Evolutionary conservation across 108 stramenopile genomes (phyloP), one percentile per base, ranked within the genome.

Genomic region (Halocafeteria seosinensis): DNA sequence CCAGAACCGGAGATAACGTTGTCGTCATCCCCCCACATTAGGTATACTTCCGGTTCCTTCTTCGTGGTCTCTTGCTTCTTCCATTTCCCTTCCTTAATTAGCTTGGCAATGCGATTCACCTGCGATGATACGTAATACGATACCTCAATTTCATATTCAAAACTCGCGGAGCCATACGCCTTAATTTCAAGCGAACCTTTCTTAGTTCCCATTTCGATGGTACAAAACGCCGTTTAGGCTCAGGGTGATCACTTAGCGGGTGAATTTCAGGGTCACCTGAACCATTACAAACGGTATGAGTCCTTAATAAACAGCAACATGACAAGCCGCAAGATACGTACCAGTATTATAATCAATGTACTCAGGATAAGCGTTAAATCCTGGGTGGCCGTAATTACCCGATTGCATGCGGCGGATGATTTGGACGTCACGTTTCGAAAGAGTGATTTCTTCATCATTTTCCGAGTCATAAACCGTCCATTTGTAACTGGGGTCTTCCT

Each of bases 301-400:
- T n/a, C n/a, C n/a, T n/a, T n/a, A n/a, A n/a, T n/a, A n/a, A n/a
- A n/a, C n/a, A n/a, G n/a, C n/a, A n/a, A n/a, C n/a, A n/a, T n/a
- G n/a, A n/a, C n/a, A n/a, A n/a, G n/a, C n/a, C n/a, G n/a, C n/a
- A n/a, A n/a, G n/a, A n/a, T n/a, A n/a, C n/a, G n/a, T n/a, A n/a
- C n/a, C n/a, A n/a, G n/a, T n/a, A n/a, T n/a, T n/a, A n/a, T n/a
- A n/a, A n/a, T n/a, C n/a, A n/a, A n/a, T n/a, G n/a, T n/a, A n/a
- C n/a, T n/a, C n/a, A n/a, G n/a, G n/a, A n/a, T n/a, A n/a, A n/a
- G n/a, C n/a, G n/a, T n/a, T n/a, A n/a, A n/a, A 80, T 71, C 92
- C 94, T 6, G 93, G 90, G 75, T 96, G 93, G 4, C 91, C 93
- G 62, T 87, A 94, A 0, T 91, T 92, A 38, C 93, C 93, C 32